Percentiles rank a stretch among this genome's conserved stretches.
Conservation (phyloP, 2,329 filamentous ascomycete genomes). For the Colletotrichum orbiculare region DNA sequence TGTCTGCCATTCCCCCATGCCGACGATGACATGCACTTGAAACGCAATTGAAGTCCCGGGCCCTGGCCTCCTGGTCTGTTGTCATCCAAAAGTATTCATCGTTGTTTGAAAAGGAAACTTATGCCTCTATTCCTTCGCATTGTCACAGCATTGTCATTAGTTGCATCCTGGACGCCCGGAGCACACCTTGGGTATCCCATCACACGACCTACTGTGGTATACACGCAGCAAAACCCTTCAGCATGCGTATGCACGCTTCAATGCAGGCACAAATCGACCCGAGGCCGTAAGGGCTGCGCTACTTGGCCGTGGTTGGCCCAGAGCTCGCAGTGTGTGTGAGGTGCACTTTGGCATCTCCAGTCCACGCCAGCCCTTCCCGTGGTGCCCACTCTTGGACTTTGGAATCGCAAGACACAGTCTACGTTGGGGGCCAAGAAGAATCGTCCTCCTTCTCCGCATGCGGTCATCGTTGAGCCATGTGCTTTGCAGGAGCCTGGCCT, state of each 20-base stretch:
- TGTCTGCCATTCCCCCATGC: no score
- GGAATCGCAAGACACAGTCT: neutral
- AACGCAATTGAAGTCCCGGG: no score
- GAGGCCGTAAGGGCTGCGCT: neutral
- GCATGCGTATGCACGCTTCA: conserved; percentile 16
- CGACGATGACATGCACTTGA: no score
- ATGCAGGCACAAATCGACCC: conserved; percentile 29
- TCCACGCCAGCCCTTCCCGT: conserved; percentile 9
- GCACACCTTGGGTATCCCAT: neutral
- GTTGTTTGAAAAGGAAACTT: no score
- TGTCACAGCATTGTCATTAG: no score
- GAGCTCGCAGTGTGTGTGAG: conserved; percentile 15
- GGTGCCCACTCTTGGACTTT: conserved; percentile 10
- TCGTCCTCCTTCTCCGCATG: conserved; percentile 14
- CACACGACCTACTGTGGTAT: conserved; percentile 1
- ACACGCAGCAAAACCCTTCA: neutral
- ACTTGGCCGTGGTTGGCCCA: conserved; percentile 5
- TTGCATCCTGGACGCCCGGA: no score
- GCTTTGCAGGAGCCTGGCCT: conserved; percentile 4
- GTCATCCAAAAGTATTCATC: no score
- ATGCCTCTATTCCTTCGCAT: no score
- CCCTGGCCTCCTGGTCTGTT: no score
- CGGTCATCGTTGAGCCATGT: conserved; percentile 9
- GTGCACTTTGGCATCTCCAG: conserved; percentile 26
- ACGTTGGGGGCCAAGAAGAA: conserved; percentile 4